phyloP scores from a whole-genome alignment of 2,329 filamentous ascomycete genomes.

The Lachnellula suecica region DNA sequence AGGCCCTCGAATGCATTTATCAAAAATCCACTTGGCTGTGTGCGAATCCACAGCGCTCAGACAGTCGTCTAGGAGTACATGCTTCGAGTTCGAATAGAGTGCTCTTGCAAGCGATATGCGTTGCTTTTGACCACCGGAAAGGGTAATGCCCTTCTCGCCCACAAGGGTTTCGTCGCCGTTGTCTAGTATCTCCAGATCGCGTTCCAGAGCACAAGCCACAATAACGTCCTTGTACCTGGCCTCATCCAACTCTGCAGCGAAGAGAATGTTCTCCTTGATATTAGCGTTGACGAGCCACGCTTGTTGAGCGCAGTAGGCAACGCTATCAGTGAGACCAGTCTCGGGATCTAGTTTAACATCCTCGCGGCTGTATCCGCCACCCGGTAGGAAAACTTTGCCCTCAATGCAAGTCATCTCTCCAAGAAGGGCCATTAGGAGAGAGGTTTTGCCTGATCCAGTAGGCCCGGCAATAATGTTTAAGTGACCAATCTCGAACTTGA shows the following conservation, averaged over 20 bases:
- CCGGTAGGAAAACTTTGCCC: slow-evolving; percentile 81
- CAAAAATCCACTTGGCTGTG: slow-evolving; percentile 97
- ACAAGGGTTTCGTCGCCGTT: slow-evolving; percentile 91
- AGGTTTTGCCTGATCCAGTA: slow-evolving; percentile 94
- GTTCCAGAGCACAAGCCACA: slow-evolving; percentile 84
- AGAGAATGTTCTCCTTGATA: slow-evolving; percentile 94
- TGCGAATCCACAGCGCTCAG: slow-evolving; percentile 96
- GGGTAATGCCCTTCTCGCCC: slow-evolving; percentile 93
- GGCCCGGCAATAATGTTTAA: slow-evolving; percentile 92
- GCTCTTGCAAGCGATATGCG: slow-evolving; percentile 95
- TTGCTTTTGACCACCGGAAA: slow-evolving; percentile 97
- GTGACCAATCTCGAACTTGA: slow-evolving; percentile 81
- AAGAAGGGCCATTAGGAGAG: slow-evolving; percentile 89
- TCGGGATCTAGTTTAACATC: slow-evolving; percentile 79
- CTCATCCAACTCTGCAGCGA: slow-evolving; percentile 78
- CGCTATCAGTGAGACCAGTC: slow-evolving; percentile 84
- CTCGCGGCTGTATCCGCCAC: slow-evolving; percentile 75
- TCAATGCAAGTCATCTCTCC: slow-evolving; percentile 91
- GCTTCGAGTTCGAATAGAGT: slow-evolving; percentile 91
- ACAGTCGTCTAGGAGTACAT: slow-evolving; percentile 91
- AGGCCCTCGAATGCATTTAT: slow-evolving; percentile 84
- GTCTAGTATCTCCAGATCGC: slow-evolving; percentile 89
- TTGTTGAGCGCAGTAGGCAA: slow-evolving; percentile 95
- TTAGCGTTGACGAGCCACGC: slow-evolving; percentile 96
- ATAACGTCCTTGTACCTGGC: slow-evolving; percentile 85